phyloP scores from a whole-genome alignment of 495 filamentous ascomycete genomes.

The Letharia lupina region DNA sequence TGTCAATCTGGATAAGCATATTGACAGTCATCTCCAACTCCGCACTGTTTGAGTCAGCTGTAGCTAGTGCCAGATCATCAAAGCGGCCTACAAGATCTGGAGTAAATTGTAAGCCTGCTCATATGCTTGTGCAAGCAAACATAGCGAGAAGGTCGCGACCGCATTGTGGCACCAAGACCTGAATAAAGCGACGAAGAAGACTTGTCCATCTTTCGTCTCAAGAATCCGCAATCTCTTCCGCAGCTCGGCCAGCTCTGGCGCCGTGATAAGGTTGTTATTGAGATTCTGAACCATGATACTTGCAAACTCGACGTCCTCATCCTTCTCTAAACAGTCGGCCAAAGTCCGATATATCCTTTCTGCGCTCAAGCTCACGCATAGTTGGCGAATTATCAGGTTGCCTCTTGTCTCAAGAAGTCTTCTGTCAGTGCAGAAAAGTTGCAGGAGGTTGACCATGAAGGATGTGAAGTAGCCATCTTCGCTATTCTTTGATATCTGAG shows the following conservation, averaged over 20 bases:
- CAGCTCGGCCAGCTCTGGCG: constrained; percentile 84
- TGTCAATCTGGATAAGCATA: constrained; percentile 98
- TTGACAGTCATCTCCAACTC: constrained; percentile 99
- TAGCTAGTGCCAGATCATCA: background rate
- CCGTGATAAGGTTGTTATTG: constrained; percentile 98
- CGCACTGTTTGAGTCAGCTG: constrained; percentile 54
- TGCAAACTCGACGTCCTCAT: constrained; percentile 96
- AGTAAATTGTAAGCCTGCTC: constrained; percentile 96
- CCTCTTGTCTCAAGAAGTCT: constrained; percentile 84
- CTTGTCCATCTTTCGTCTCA: constrained; percentile 88
- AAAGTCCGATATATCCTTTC: constrained; percentile 95
- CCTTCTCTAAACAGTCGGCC: constrained; percentile 94
- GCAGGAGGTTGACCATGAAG: constrained; percentile 95
- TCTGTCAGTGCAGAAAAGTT: constrained; percentile 90
- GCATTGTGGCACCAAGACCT: constrained; percentile 98
- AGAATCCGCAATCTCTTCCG: constrained; percentile 84
- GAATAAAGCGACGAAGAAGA: constrained; percentile 90
- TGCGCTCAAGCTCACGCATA: constrained; percentile 84
- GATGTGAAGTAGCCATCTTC: constrained; percentile 95
- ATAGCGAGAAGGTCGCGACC: constrained; percentile 93
- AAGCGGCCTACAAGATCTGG: constrained; percentile 73
- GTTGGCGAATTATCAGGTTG: constrained; percentile 91
- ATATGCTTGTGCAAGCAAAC: constrained; percentile 93
- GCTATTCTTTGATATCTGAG: constrained; percentile 91
- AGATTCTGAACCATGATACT: constrained; percentile 99